Evolutionary conservation across 768 basidiomycete genomes (phyloP), one percentile per base, ranked within the genome.

Genomic region (Strobilomyces confusus): DNA sequence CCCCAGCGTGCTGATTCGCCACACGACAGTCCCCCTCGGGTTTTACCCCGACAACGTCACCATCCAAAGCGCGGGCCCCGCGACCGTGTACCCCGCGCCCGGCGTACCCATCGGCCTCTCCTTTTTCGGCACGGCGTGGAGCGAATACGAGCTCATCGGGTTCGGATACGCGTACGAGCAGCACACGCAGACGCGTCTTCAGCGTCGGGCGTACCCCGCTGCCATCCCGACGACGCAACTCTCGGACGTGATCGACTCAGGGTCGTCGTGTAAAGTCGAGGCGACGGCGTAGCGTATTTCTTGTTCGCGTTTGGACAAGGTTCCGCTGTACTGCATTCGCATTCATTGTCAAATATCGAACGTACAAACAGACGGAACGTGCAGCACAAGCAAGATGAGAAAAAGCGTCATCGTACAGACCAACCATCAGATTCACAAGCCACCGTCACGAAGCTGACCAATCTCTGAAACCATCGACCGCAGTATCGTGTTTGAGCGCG

Each of bases 181-280:
- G 40, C 75, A 73, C 56, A 86, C 85, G 4, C 72, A 79, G 51
- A 78, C 76, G 1, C 66, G 83, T 17, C 62, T 83, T 47, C 63
- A 66, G 45, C 71, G 79, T 55, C 72, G 64, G 61, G 83, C 82
- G 3, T 80, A 74, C 58, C 47, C 73, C 5, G 80, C 70, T 13
- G 82, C 83, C 8, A 78, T 84, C 23, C 83, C 82, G 2, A 79
- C 69, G 63, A 83, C 80, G 9, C 83, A 78, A 59, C 59, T 77
- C 23, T 57, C 25, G 17, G 72, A 77, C 46, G 67, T 77, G 15
- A 33, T 33, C 33, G 33, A 15, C 33, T 12, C 33, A 12, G 11
- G 33, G n/a, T n/a, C n/a, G 11, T 33, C 32, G 32, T 2, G 33
- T 33, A 13, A 15, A 33, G 33, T 33, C 33, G 29, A 30, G 29